Percentiles rank a stretch among this genome's conserved stretches.
These are phyloP conservation scores for Moesziomyces sp. DNA, from an alignment of 1,284 basidiomycete genomes.

Conservation along the genomic window DNA sequence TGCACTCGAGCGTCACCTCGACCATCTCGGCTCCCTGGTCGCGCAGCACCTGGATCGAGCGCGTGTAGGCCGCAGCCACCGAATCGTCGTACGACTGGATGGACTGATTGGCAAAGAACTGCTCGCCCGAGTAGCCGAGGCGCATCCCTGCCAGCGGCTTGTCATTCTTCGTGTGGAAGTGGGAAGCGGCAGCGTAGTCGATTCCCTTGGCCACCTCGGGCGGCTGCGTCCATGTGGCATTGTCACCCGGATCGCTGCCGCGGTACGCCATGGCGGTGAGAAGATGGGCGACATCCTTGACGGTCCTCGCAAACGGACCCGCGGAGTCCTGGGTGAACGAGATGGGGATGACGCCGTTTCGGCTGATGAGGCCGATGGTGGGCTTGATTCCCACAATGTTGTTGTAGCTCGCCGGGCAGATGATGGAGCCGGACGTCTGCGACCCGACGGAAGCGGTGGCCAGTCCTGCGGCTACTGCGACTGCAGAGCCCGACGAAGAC, in stretches of 20 bases:
- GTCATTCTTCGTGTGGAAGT: slow-evolving; percentile 9
- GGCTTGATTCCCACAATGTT: slow-evolving; percentile 52
- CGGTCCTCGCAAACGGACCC: slow-evolving; percentile 36
- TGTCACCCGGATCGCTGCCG: slow-evolving; percentile 31
- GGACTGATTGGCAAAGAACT: slow-evolving; percentile 31
- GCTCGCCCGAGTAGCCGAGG: slow-evolving; percentile 21
- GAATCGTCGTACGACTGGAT: slow-evolving; percentile 24
- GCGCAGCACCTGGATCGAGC: slow-evolving; percentile 18
- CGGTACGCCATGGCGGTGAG: slow-evolving; percentile 41
- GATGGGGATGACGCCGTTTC: slow-evolving; percentile 41
- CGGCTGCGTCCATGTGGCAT: slow-evolving; percentile 33
- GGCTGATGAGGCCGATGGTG: slow-evolving; percentile 41
- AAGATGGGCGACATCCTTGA: slow-evolving; percentile 43
- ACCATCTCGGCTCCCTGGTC: slow-evolving; percentile 28
- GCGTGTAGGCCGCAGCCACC: slow-evolving; percentile 13
- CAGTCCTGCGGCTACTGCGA: slow-evolving; percentile 75
- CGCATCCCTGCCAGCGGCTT: slow-evolving; percentile 12
- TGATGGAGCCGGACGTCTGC: slow-evolving; percentile 71
- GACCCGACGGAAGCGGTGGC: slow-evolving; percentile 74
- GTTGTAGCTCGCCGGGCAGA: slow-evolving; percentile 46
- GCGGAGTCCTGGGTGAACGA: slow-evolving; percentile 41
- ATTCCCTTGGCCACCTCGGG: slow-evolving; percentile 16
- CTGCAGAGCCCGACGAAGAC: slow-evolving; percentile 76
- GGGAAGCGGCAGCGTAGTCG: slow-evolving; percentile 19
- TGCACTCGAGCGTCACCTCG: slow-evolving; percentile 34